Evolutionary conservation across 140 eudicot species (phyloP), one percentile per base, ranked within the genome.

Genomic region (Senecio squalidus): DNA sequence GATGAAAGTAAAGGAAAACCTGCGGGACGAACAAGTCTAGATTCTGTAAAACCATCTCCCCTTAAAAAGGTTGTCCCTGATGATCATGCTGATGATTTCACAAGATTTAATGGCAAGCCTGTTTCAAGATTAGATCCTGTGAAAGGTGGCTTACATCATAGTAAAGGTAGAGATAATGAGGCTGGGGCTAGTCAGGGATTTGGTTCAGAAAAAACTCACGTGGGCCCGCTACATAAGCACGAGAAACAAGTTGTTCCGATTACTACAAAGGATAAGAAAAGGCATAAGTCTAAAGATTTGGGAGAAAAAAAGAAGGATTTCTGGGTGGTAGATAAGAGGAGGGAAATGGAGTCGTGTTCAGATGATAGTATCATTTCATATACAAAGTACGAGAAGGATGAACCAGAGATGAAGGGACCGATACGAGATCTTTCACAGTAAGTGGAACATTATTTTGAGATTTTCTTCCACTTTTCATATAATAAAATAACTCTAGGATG

Each of bases 401-500:
- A 75, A 28, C 93, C 99, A 6, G 95, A 93, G 60, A 80, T 84
- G 70, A 93, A 80, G 63, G 99, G 85, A 33, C 96, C 99, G n/a
- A 77, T 93, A 64, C 79, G 68, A 39, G 84, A 82, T 76, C 43
- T 62, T 23, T 70, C 81, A 24, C 96, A 84, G 99, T 93, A 82
- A 62, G 99, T 68, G 41, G 38, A 25, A 8, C 26, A 9, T 49
- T 55, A 9, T 41, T n/a, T n/a, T n/a, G n/a, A n/a, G n/a, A n/a
- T n/a, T n/a, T 4, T n/a, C 46, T 18, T 54, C 24, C 9, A 13
- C 2, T 46, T 44, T 11, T 36, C 14, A 36, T 15, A 36, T 15
- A n/a, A n/a, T n/a, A n/a, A n/a, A n/a, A n/a, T n/a, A n/a, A n/a
- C n/a, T n/a, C n/a, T n/a, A n/a, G n/a, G n/a, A n/a, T n/a, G n/a